Percentiles rank a stretch among this genome's conserved stretches.
These are phyloP conservation scores for Acorus gramineus DNA, from an alignment of 106 monocot genomes.

Conservation along the genomic window DNA sequence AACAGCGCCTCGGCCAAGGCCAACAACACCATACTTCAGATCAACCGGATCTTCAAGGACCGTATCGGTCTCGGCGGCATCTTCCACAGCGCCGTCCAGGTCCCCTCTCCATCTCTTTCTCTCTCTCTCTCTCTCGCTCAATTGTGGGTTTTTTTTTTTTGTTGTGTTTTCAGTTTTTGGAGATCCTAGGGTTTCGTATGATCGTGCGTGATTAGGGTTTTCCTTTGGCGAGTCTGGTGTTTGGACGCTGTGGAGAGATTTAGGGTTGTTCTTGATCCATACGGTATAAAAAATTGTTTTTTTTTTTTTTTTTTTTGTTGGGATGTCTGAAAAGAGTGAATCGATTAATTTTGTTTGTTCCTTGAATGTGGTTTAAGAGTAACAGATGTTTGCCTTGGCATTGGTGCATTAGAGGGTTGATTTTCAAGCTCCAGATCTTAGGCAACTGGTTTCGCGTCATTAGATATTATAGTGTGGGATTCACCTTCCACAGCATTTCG, in stretches of 20 bases:
- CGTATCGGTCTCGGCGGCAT: constrained; percentile 93
- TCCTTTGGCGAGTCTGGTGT: not conserved
- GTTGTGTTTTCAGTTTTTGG: not conserved
- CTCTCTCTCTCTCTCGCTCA: not conserved
- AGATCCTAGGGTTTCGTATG: too few relatives aligned
- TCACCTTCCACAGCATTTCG: too few relatives aligned
- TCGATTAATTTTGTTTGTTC: too few relatives aligned
- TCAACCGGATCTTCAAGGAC: constrained; percentile 93
- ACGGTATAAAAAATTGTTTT: not conserved
- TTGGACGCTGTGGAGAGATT: not conserved
- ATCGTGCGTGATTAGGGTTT: not conserved
- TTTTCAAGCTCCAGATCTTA: too few relatives aligned
- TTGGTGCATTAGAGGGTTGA: too few relatives aligned
- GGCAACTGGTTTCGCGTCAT: too few relatives aligned
- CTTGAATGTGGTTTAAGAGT: too few relatives aligned
- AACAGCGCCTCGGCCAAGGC: constrained; percentile 85
- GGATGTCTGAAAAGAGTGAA: too few relatives aligned
- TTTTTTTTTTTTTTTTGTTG: not conserved
- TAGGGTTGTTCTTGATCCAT: not conserved
- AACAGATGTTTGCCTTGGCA: too few relatives aligned
- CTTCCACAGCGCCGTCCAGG: constrained; percentile 96
- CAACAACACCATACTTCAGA: constrained; percentile 91
- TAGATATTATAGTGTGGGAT: too few relatives aligned
- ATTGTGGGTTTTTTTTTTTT: not conserved
- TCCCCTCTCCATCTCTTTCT: constrained; percentile 1